Conservation (phyloP, 2,329 filamentous ascomycete genomes). For the Aspergillus uvarum region DNA sequence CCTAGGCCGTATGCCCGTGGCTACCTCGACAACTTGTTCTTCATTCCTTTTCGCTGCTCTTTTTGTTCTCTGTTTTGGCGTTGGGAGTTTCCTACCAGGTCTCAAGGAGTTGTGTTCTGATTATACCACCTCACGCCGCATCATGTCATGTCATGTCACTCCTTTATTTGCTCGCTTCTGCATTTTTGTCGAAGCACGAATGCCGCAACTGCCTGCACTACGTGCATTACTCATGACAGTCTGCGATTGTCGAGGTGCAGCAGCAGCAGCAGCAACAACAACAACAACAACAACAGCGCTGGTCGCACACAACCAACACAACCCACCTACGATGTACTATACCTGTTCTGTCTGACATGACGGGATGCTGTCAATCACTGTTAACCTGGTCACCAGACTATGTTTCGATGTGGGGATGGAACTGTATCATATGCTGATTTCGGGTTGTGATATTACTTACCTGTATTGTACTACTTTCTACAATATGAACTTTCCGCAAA, state of each 20-base stretch:
- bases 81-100: conserved; percentile 25
- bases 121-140: conserved; percentile 5
- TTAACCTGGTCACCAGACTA: neutral
- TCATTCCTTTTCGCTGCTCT: conserved; percentile 10
- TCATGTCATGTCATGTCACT: conserved; percentile 22
- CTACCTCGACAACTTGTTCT: conserved; percentile 8
- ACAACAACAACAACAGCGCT: neutral
- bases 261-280: neutral
- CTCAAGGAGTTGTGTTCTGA: neutral
- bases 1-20: neutral
- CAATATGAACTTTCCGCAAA: neutral
- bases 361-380: neutral
- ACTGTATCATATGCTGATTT: neutral
- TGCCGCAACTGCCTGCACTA: neutral
- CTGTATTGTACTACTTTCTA: neutral
- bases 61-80: conserved; percentile 32
- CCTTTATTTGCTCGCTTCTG: conserved; percentile 14
- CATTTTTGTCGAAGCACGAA: neutral
- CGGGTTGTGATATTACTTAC: neutral
- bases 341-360: neutral
- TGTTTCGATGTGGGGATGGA: neutral
- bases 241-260: neutral
- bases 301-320: neutral
- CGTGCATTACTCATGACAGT: neutral
- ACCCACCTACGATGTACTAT: neutral